These are phyloP conservation scores for Naganishia sp. DNA, from an alignment of 1,284 basidiomycete genomes.

Conservation along the genomic window DNA sequence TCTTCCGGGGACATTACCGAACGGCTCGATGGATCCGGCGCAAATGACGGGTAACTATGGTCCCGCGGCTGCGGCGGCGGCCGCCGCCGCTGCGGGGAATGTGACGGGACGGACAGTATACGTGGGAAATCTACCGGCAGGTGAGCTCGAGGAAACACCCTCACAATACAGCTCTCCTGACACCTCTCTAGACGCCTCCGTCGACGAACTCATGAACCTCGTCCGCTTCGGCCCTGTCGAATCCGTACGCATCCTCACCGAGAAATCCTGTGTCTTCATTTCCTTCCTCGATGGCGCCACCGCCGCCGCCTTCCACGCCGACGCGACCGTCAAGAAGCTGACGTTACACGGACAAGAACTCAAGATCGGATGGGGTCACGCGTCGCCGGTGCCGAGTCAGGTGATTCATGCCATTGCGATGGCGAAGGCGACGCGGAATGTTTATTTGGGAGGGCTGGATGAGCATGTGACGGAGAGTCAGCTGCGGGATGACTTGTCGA, in stretches of 20 bases:
- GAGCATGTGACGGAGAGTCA: constrained; percentile 85
- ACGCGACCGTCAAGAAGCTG: constrained; percentile 89
- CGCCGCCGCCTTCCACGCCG: constrained; percentile 90
- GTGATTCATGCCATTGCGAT: constrained; percentile 83
- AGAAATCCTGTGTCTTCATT: constrained; percentile 97
- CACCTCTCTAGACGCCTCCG: constrained; percentile 63
- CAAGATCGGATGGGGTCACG: constrained; percentile 95
- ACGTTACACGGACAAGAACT: constrained; percentile 87
- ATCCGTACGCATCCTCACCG: constrained; percentile 90
- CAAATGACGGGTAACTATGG: constrained; percentile 58
- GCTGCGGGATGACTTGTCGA: constrained; percentile 75
- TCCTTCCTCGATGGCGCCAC: constrained; percentile 91
- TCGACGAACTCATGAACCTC: constrained; percentile 94
- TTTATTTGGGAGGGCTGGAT: constrained; percentile 88
- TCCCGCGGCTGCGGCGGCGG: constrained; percentile 70
- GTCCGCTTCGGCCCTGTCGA: constrained; percentile 98
- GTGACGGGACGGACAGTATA: constrained; percentile 87
- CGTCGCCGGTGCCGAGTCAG: constrained; percentile 77
- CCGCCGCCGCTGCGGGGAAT: constrained; percentile 66
- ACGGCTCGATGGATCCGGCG: constrained; percentile 35
- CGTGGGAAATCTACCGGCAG: constrained; percentile 84
- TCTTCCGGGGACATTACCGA: constrained; percentile 28
- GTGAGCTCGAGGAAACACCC: constrained; percentile 34
- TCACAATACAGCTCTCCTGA: not conserved
- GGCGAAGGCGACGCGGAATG: constrained; percentile 87